A percentile compares a stretch with the other conserved stretches of the same genome.
phyloP scores from a whole-genome alignment of 192 early-diverging fungal species.

The Coemansia sp. region DNA sequence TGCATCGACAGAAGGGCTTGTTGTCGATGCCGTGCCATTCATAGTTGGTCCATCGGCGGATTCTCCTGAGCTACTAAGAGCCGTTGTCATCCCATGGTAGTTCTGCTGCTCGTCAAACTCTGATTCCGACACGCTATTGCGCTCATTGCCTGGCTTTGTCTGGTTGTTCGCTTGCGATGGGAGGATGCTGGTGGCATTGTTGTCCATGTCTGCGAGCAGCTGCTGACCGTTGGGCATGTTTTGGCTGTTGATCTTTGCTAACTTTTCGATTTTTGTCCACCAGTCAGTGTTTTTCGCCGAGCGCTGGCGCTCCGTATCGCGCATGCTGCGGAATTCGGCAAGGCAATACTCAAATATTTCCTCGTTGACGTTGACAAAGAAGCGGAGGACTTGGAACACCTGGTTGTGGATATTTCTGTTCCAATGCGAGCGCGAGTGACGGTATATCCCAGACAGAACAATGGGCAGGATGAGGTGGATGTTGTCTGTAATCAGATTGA shows the following conservation, averaged over 20 bases:
- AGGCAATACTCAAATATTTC: constrained; percentile 96
- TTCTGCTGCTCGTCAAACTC: neutral
- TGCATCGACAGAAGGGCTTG: neutral
- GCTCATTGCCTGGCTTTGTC: neutral
- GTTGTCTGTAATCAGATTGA: constrained; percentile 94
- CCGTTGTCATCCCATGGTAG: neutral
- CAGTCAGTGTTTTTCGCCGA: constrained; percentile 75
- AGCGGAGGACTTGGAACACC: constrained; percentile 95
- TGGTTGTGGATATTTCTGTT: constrained; percentile 97
- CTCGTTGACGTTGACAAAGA: constrained; percentile 96
- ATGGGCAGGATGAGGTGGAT: constrained; percentile 89
- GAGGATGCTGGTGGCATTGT: neutral
- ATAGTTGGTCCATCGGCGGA: neutral
- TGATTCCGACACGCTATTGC: neutral
- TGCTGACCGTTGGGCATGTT: neutral
- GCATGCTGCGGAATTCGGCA: constrained; percentile 85
- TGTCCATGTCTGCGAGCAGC: neutral
- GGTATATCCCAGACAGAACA: constrained; percentile 91
- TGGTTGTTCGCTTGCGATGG: neutral
- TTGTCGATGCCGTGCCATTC: neutral
- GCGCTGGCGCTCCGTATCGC: constrained; percentile 82
- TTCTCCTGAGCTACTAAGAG: neutral
- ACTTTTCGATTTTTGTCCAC: constrained; percentile 76
- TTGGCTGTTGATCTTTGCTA: constrained; percentile 31
- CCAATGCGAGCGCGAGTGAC: constrained; percentile 97